Evolutionary conservation across 495 filamentous ascomycete genomes (phyloP).

Genomic region (Penicillium parvum): DNA sequence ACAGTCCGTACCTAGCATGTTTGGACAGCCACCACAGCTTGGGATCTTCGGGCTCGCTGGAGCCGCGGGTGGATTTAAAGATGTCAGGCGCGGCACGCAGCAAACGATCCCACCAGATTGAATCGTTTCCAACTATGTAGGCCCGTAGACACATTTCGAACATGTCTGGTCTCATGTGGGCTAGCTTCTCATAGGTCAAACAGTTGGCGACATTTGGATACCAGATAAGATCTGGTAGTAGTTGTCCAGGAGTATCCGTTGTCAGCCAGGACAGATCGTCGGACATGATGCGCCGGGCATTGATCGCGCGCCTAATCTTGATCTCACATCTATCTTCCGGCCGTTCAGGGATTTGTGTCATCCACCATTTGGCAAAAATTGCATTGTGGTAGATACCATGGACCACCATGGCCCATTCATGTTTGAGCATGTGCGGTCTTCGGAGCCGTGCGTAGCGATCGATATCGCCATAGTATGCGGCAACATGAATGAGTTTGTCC

Average conservation of each 20-base stretch:
- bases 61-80: background rate
- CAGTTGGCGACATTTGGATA: background rate
- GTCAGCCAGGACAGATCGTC: constrained; percentile 12
- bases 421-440: constrained; percentile 11
- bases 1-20: background rate
- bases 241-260: background rate
- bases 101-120: background rate
- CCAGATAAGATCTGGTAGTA: constrained; percentile 1
- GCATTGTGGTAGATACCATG: constrained; percentile 27
- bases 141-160: background rate
- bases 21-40: background rate
- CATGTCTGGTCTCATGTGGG: background rate
- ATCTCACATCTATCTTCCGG: constrained; percentile 1
- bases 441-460: constrained; percentile 24
- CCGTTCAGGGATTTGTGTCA: constrained; percentile 10
- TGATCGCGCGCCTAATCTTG: constrained; percentile 14
- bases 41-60: background rate
- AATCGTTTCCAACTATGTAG: background rate
- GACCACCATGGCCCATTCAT: constrained; percentile 18
- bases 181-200: constrained; percentile 2
- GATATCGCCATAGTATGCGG: constrained; percentile 24
- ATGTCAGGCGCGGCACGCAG: constrained; percentile 2
- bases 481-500: constrained; percentile 19
- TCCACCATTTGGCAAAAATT: constrained; percentile 26
- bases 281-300: constrained; percentile 21